Base-by-base conservation (phyloP, 202 grass and related monocot species). In the Schoenoplectus triqueter region DNA sequence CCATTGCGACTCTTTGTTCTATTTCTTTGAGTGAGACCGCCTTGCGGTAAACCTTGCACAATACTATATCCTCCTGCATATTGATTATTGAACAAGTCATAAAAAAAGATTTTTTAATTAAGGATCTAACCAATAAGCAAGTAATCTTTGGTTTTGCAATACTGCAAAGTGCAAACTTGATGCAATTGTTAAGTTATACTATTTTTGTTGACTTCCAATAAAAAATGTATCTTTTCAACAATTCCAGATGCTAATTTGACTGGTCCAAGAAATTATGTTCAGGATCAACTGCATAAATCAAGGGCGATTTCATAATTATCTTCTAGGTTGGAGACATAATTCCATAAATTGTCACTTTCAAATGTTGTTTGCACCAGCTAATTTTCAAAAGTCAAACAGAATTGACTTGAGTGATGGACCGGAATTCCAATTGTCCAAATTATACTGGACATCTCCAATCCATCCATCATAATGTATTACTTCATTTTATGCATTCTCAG, bases 21-120 rank as follows among this genome's bases (percentile, higher is more conserved):
- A 98, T 84, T 88, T 95, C 95, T 87, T 98, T 98, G 69, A 98
- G 83, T 0, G 95, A 90, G 1, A 92, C 89, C 0, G 92, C 95
- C 86, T 98, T 98, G 2, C 91, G 89, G 80, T 98, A 98, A 10
- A 98, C 81, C 88, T 95, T 98, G 91, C 95, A 98, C 7, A 98
- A 83, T 3, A 98, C 95, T 0, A 95, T 90, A 65, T 89, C 89
- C 20, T 92, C 92, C 92, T 97, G 86, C 68, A 73, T 4, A 59
- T 31, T 31, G 31, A 31, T 31, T 31, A 51, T 73, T 50, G 40
- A 86, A 67, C 40, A 65, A 61, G 8, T 39, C 1, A 14, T 40
- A 42, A 15, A 9, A 10, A 64, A 64, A 31, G 31, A 63, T 15
- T 8, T 8, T 41, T 73, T 61, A 55, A 6, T 11, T 59, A 17